Evolutionary conservation across 2,329 filamentous ascomycete genomes (phyloP).

Genomic region (Neurospora crassa): DNA sequence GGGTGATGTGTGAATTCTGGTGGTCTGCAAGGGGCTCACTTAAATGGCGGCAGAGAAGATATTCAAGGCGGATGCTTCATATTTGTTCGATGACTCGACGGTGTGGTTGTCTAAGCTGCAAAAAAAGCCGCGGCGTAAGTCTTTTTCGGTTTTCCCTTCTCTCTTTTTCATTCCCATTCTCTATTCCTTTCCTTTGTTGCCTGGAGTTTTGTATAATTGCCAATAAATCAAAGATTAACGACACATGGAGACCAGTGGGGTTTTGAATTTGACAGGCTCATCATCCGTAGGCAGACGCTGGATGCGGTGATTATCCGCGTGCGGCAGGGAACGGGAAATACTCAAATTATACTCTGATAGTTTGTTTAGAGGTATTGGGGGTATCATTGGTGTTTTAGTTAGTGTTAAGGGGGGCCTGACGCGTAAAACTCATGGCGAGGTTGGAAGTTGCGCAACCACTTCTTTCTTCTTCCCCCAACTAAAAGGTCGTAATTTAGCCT

Average conservation of each 20-base stretch:
- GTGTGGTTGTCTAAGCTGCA: conserved; percentile 41
- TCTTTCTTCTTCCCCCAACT: not conserved
- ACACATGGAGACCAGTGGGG: conserved; percentile 43
- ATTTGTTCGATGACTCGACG: conserved; percentile 42
- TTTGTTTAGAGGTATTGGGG: not conserved
- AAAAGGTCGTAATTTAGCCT: not conserved
- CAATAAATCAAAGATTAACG: conserved; percentile 5
- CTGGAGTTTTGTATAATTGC: not conserved
- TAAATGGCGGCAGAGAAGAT: conserved; percentile 42
- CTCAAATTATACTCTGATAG: conserved; percentile 34
- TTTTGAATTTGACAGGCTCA: conserved; percentile 36
- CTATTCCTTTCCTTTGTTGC: not conserved
- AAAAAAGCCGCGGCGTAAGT: conserved; percentile 30
- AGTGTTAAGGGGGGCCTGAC: not conserved
- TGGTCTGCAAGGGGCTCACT: conserved; percentile 41
- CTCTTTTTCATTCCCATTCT: not conserved
- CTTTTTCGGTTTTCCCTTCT: not conserved
- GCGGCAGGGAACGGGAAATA: conserved; percentile 40
- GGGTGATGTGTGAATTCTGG: conserved; percentile 36
- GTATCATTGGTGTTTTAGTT: not conserved
- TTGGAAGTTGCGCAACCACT: not conserved
- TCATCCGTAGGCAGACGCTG: conserved; percentile 35
- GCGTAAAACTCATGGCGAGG: not conserved
- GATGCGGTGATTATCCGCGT: conserved; percentile 41
- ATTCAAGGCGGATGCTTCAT: conserved; percentile 35